phyloP scores from a whole-genome alignment of 192 early-diverging fungal genomes.

The Rhizophagus sp. region DNA sequence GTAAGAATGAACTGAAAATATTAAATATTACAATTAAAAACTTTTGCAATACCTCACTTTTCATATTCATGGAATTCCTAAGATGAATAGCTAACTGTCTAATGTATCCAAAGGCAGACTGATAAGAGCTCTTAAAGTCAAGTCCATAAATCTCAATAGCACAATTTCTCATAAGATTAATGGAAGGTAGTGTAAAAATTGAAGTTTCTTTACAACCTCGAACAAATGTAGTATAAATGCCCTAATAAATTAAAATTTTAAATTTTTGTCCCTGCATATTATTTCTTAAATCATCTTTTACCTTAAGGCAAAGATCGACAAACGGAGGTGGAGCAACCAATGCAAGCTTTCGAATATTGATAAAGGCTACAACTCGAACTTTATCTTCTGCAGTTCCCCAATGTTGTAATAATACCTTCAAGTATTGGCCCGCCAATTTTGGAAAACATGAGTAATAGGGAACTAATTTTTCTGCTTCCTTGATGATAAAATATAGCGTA shows the following conservation, averaged over 20 bases:
- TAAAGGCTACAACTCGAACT: slow-evolving; percentile 80
- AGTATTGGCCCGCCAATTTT: slow-evolving; percentile 78
- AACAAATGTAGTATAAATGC: slow-evolving; percentile 81
- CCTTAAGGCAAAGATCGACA: slow-evolving; percentile 39
- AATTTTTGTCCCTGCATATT: background rate
- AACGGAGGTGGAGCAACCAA: slow-evolving; percentile 35
- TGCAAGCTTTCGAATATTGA: slow-evolving; percentile 78
- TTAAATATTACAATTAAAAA: background rate
- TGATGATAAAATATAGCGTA: slow-evolving; percentile 83
- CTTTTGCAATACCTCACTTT: slow-evolving; percentile 55
- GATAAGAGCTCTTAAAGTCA: slow-evolving; percentile 80
- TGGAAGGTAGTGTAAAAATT: slow-evolving; percentile 74
- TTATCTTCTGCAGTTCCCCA: slow-evolving; percentile 55
- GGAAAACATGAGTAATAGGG: slow-evolving; percentile 83
- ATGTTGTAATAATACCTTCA: slow-evolving; percentile 57
- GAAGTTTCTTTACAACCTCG: slow-evolving; percentile 75
- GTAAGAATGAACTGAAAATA: slow-evolving; percentile 13
- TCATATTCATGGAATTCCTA: slow-evolving; percentile 82
- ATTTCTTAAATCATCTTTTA: slow-evolving; percentile 11
- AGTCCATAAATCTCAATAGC: slow-evolving; percentile 86
- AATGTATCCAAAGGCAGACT: slow-evolving; percentile 91
- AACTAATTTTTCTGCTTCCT: slow-evolving; percentile 74
- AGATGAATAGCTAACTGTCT: slow-evolving; percentile 92
- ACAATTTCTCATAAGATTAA: slow-evolving; percentile 92
- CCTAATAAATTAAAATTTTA: slow-evolving; percentile 52